Percentiles rank a stretch among this genome's conserved stretches.
Evolutionary conservation across 768 basidiomycete genomes (phyloP).

Genomic region (Lactarius hatsudake): DNA sequence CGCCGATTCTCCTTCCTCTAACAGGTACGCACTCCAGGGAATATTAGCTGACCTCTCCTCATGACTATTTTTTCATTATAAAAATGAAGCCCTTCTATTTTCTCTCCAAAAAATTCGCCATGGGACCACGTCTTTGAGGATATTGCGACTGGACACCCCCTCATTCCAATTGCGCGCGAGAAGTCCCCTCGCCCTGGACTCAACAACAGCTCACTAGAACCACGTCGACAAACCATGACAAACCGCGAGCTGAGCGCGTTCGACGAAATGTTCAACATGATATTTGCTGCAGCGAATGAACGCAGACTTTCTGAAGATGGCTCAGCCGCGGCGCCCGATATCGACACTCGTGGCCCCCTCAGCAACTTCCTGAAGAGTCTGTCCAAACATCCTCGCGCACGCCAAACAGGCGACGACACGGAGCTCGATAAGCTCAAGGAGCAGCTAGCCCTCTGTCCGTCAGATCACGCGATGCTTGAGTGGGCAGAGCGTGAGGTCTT

Average conservation of each 20-base stretch:
- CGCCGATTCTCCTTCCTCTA: slow-evolving; percentile 1
- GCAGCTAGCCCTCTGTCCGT: slow-evolving; percentile 64
- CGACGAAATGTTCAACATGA: slow-evolving; percentile 70
- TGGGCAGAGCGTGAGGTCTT: slow-evolving; percentile 76
- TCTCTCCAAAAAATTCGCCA: slow-evolving; percentile 34
- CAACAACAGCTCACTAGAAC: slow-evolving; percentile 13
- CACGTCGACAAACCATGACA: slow-evolving; percentile 59
- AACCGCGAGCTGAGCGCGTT: slow-evolving; percentile 64
- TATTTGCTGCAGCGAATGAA: slow-evolving; percentile 51
- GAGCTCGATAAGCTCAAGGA: slow-evolving; percentile 69
- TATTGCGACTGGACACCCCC: slow-evolving; percentile 35
- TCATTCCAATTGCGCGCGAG: slow-evolving; percentile 15
- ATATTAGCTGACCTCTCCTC: background rate
- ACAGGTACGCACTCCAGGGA: slow-evolving; percentile 13
- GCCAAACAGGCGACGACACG: slow-evolving; percentile 31
- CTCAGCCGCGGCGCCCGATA: background rate
- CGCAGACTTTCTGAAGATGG: slow-evolving; percentile 30
- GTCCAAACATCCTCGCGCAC: slow-evolving; percentile 42
- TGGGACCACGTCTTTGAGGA: slow-evolving; percentile 57
- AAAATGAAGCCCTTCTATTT: slow-evolving; percentile 29
- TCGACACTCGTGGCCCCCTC: slow-evolving; percentile 23
- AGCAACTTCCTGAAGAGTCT: slow-evolving; percentile 53
- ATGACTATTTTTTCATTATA: background rate
- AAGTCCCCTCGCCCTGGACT: slow-evolving; percentile 3
- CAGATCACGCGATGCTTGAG: slow-evolving; percentile 65